These are phyloP conservation scores for Tylopilus rubrobrunneus DNA, from an alignment of 768 basidiomycete species.

Conservation along the genomic window DNA sequence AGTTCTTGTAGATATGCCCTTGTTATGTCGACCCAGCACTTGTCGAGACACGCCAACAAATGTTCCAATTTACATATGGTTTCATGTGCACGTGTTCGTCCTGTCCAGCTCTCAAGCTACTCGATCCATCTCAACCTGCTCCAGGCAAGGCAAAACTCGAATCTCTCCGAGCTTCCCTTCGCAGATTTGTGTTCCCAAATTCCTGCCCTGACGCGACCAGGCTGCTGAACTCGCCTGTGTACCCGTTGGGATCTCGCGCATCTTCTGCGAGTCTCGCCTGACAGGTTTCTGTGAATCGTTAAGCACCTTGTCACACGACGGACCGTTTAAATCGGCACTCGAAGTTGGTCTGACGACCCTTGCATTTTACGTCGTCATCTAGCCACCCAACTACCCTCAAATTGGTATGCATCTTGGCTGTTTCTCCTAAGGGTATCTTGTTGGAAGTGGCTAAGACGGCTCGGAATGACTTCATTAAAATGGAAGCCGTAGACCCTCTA, in stretches of 20 bases:
- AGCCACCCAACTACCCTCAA: conserved; percentile 78
- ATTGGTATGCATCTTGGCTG: conserved; percentile 48
- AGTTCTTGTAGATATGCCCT: conserved; percentile 54
- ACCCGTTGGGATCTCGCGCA: conserved; percentile 37
- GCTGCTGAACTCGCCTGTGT: conserved; percentile 31
- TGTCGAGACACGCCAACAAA: conserved; percentile 52
- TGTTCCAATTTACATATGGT: conserved; percentile 60
- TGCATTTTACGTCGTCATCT: conserved; percentile 64
- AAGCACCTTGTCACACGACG: conserved; percentile 68
- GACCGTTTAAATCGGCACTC: conserved; percentile 49
- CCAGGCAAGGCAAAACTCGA: conserved; percentile 17
- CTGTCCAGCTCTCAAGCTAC: conserved; percentile 42
- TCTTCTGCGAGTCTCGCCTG: conserved; percentile 59
- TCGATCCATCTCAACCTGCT: conserved; percentile 40
- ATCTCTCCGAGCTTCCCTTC: conserved; percentile 31
- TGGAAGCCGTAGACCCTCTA: conserved; percentile 15
- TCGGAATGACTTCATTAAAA: conserved; percentile 60
- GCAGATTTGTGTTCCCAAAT: conserved; percentile 37
- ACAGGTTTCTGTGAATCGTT: conserved; percentile 57
- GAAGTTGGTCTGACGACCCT: conserved; percentile 53
- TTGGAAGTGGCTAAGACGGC: conserved; percentile 73
- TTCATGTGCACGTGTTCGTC: conserved; percentile 63
- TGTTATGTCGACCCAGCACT: conserved; percentile 80
- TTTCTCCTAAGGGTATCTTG: too few relatives aligned
- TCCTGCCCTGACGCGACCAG: conserved; percentile 13